Evolutionary conservation across 192 early-diverging fungal species (phyloP).

Genomic region (Diversispora epigaea): DNA sequence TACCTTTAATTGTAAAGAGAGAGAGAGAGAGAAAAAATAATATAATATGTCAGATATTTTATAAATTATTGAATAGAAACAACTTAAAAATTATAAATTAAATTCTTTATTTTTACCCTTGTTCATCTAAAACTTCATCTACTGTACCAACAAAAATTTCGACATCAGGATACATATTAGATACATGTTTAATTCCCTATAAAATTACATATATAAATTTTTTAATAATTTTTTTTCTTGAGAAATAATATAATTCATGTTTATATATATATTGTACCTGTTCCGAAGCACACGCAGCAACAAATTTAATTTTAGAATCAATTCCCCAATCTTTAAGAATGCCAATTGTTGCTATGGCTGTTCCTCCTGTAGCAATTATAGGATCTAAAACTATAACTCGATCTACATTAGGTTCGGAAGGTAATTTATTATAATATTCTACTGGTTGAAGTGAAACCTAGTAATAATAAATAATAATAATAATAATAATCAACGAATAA

Average conservation of each 20-base stretch:
- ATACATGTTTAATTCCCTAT: slow-evolving; percentile 40
- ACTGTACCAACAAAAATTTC: slow-evolving; percentile 54
- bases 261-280: slow-evolving; percentile 45
- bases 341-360: slow-evolving; percentile 72
- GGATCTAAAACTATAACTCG: slow-evolving; percentile 78
- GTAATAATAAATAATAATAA: too few species aligned
- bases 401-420: slow-evolving; percentile 63
- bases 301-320: slow-evolving; percentile 62
- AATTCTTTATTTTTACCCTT: slow-evolving; percentile 39
- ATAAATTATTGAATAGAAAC: neutral
- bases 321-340: slow-evolving; percentile 82
- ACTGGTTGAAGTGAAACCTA: slow-evolving; percentile 75
- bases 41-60: neutral
- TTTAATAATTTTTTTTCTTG: neutral
- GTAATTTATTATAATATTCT: slow-evolving; percentile 93
- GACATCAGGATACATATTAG: slow-evolving; percentile 53
- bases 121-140: slow-evolving; percentile 55
- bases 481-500: too few species aligned
- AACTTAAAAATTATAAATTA: neutral
- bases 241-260: neutral
- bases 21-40: neutral
- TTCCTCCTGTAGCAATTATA: slow-evolving; percentile 79
- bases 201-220: neutral
- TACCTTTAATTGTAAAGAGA: slow-evolving; percentile 33
- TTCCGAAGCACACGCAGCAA: slow-evolving; percentile 58